Base-by-base conservation (phyloP, 129 eudicot species). In the Pseudognaphalium luteoalbum region DNA sequence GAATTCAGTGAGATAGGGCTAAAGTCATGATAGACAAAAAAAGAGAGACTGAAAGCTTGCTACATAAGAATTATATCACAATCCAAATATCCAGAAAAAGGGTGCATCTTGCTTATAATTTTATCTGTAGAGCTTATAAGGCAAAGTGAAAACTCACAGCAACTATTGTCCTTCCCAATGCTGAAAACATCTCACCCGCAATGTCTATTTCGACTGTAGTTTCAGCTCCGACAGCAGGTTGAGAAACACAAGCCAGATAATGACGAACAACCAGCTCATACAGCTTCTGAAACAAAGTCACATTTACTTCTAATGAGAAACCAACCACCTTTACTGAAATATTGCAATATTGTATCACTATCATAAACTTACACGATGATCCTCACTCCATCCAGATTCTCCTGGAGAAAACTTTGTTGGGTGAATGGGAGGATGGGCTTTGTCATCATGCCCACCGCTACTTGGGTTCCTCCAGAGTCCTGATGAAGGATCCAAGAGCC, bases 371-470 rank as follows among this genome's bases (percentile, higher is more conserved):
- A 63, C 80, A 15, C 91, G 96, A 83, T 94, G 99, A 63, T 72
- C 88, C 78, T 87, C 92, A 63, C 92, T 91, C 99, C 99, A 94
- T 52, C 87, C 73, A 83, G 97, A 80, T 85, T 91, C 97, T 63
- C 99, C 97, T 62, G 87, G 78, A 19, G 99, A 91, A 83, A 86
- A 94, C 42, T 89, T 94, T 72, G 99, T 94, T 33, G 99, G 99
- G 84, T 94, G 99, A 81, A 94, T 94, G 17, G 99, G 99, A 78
- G 99, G 99, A 72, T 94, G 99, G 50, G 99, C 97, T 83, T 94
- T 89, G 87, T 94, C 99, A 83, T 94, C 96, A 78, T 94, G 99
- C 28, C 97, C 96, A 37, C 99, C 99, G 29, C 70, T 72, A 74
- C 90, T 75, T 21, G 99, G 99, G 66, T 91, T 78, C 79, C 86